A percentile compares a stretch with the other conserved stretches of the same genome.
phyloP scores from a whole-genome alignment of 768 basidiomycete species.

The Trametes maxima region DNA sequence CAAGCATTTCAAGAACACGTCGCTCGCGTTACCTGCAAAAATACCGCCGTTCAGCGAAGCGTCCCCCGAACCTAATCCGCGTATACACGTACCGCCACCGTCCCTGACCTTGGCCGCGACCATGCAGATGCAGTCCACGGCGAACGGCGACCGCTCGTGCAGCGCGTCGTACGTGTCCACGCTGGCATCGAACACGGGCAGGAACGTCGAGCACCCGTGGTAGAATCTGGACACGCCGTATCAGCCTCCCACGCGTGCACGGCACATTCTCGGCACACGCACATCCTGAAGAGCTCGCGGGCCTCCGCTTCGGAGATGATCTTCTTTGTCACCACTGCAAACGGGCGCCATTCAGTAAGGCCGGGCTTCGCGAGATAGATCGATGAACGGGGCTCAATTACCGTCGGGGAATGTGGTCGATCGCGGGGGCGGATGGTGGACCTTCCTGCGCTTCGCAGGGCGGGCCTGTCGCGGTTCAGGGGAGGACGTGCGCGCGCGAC shows the following conservation, averaged over 20 bases:
- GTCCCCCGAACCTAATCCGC: background rate
- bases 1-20: slow-evolving; percentile 68
- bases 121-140: slow-evolving; percentile 91
- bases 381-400: slow-evolving; percentile 33
- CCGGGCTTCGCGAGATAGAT: slow-evolving; percentile 5
- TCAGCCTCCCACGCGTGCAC: slow-evolving; percentile 15
- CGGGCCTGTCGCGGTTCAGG: slow-evolving; percentile 65
- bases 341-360: slow-evolving; percentile 8
- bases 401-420: slow-evolving; percentile 78
- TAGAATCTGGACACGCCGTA: slow-evolving; percentile 64
- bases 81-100: slow-evolving; percentile 69
- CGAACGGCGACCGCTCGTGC: slow-evolving; percentile 90
- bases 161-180: slow-evolving; percentile 87
- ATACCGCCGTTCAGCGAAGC: background rate
- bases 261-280: slow-evolving; percentile 30
- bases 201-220: slow-evolving; percentile 88
- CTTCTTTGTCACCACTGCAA: slow-evolving; percentile 78
- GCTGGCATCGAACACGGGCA: slow-evolving; percentile 83
- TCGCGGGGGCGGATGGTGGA: slow-evolving; percentile 59
- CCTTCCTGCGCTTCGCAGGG: slow-evolving; percentile 73
- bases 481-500: slow-evolving; percentile 72
- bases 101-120: slow-evolving; percentile 90
- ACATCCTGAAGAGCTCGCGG: slow-evolving; percentile 86
- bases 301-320: slow-evolving; percentile 83
- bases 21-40: slow-evolving; percentile 66